Evolutionary conservation across 208 protist genomes (phyloP).

Genomic region (Acanthamoeba sp.): DNA sequence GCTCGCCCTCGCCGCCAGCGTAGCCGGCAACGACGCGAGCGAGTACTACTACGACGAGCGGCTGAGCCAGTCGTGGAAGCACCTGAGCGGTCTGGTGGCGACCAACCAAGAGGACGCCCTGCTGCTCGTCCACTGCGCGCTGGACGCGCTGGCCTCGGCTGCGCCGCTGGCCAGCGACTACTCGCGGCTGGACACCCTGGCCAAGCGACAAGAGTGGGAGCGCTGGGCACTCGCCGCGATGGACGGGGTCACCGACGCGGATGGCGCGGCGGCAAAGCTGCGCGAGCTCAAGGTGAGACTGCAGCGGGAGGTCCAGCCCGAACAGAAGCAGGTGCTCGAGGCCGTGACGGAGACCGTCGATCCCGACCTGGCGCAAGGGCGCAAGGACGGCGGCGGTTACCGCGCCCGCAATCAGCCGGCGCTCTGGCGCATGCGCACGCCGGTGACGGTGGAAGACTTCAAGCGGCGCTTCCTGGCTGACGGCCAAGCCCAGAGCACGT

Average conservation of each 20-base stretch:
- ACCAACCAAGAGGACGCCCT: conserved; percentile 39
- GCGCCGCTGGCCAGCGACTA: conserved; percentile 31
- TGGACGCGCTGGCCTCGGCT: conserved; percentile 25
- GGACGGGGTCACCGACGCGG: neutral
- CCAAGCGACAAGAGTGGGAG: conserved; percentile 46
- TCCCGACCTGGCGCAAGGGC: neutral
- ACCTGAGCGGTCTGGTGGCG: neutral
- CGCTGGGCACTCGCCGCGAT: neutral
- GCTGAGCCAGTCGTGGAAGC: conserved; percentile 4
- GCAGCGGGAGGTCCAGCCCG: neutral
- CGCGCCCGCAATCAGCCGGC: neutral
- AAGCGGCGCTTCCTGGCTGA: neutral
- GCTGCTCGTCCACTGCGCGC: conserved; percentile 1
- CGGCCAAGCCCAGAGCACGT: neutral
- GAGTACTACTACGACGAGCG: neutral
- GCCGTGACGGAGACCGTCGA: conserved; percentile 38
- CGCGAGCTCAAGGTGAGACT: conserved; percentile 29
- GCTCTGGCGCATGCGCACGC: neutral
- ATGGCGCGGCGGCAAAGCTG: neutral
- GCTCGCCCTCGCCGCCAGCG: neutral
- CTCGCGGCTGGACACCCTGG: conserved; percentile 36
- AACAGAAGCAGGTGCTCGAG: conserved; percentile 27
- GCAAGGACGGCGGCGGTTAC: neutral
- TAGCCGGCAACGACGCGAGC: neutral
- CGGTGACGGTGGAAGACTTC: neutral